Evolutionary conservation across 2,329 filamentous ascomycete genomes (phyloP), one percentile per base, ranked within the genome.

Genomic region (Sarocladium brachiariae): DNA sequence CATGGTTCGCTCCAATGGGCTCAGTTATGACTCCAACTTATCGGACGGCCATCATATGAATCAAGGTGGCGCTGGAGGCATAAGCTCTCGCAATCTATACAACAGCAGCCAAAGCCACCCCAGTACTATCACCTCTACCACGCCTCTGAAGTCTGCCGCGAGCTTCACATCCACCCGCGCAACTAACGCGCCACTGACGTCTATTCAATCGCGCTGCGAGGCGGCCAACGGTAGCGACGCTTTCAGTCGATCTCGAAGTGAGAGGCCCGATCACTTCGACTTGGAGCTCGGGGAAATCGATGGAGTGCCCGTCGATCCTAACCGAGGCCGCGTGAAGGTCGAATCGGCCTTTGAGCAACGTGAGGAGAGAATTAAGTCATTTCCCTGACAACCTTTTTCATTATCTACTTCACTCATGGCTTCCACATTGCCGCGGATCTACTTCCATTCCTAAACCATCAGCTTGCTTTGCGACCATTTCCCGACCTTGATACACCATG

Each of bases 231-330:
- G 7, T 30, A 23, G 7, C 16, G 25, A 47, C 16, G n/a, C 9
- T 25, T 31, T 31, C 25, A 33, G 27, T 16, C 43, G 27, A 6
- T 18, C 27, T 8, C 24, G 21, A 9, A 21, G 51, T 14, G 21
- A 60, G 10, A 51, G 50, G 21, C 52, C 57, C 30, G 60, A 66
- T 38, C 56, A 57, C 3, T 53, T 59, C 2, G 65, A 65, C 14
- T 31, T 67, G 1, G 69, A 70, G 55, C 55, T 71, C 13, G 57
- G 58, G 2, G 58, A 59, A 19, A 61, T 61, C 31, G 55, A 59
- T 30, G 50, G 27, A 1, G 50, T 53, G 25, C 11, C 38, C 13
- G 18, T 65, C 2, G 58, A 61, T 45, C 57, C 62, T 16, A 56
- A 58, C 4, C 49, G 51, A 24, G 50, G 49, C 5, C 56, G 60